Percentiles rank a stretch among this genome's conserved stretches.
These are phyloP conservation scores for Pulveroboletus ravenelii DNA, from an alignment of 768 basidiomycete genomes.

Conservation along the genomic window DNA sequence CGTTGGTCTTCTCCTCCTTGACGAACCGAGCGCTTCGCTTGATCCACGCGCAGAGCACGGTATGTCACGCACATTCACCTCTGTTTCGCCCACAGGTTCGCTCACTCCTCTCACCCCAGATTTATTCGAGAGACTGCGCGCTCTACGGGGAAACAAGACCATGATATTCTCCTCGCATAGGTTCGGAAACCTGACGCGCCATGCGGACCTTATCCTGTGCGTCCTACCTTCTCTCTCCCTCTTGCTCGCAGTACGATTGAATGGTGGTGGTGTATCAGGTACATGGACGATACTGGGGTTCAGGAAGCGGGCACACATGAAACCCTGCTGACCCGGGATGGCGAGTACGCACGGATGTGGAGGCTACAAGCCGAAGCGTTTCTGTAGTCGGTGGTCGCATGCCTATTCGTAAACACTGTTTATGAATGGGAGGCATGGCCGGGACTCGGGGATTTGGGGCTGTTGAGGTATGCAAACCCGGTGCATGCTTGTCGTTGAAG, in stretches of 20 bases:
- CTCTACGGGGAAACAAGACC: conserved; percentile 68
- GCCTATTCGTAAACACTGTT: background rate
- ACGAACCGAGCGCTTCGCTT: conserved; percentile 69
- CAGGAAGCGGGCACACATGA: conserved; percentile 67
- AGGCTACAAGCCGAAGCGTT: conserved; percentile 71
- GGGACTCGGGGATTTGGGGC: no score
- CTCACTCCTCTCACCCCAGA: conserved; percentile 33
- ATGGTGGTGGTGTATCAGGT: conserved; percentile 36
- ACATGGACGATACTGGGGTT: conserved; percentile 60
- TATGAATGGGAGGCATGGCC: no score
- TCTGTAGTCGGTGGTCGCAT: conserved; percentile 23
- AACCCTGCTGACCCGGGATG: conserved; percentile 45
- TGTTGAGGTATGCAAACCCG: no score
- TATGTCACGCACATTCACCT: conserved; percentile 8
- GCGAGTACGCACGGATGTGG: conserved; percentile 74
- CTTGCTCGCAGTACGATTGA: conserved; percentile 1
- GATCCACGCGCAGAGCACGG: conserved; percentile 77
- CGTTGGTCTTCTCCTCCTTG: conserved; percentile 61
- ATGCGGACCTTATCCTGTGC: conserved; percentile 68
- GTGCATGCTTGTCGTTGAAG: no score
- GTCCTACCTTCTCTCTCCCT: conserved; percentile 9
- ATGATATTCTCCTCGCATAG: conserved; percentile 74
- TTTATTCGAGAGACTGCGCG: conserved; percentile 64
- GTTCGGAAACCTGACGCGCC: conserved; percentile 62
- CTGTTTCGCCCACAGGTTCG: background rate